Evolutionary conservation across 345 rosid species (phyloP).

Genomic region (Syzygium grande): DNA sequence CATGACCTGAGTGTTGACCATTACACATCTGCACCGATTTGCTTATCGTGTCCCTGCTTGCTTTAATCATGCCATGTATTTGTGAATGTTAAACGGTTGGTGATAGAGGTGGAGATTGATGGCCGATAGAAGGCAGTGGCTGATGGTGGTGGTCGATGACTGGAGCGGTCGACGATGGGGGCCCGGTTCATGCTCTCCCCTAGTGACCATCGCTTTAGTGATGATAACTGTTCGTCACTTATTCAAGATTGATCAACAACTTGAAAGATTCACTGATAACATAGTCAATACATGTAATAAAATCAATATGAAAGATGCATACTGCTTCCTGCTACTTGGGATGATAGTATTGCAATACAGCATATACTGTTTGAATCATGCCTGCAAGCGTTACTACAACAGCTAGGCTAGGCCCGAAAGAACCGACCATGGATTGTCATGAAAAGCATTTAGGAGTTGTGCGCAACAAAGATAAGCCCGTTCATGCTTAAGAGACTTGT

Average conservation of each 20-base stretch:
- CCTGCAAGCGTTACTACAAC: neutral
- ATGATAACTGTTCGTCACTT: no score
- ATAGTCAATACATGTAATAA: neutral
- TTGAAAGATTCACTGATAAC: neutral
- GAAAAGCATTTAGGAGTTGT: neutral
- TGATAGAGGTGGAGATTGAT: no score
- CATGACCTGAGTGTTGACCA: neutral
- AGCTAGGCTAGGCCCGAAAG: neutral
- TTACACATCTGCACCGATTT: no score
- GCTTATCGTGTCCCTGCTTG: no score
- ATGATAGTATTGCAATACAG: neutral
- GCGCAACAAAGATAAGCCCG: neutral
- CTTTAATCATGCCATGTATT: no score
- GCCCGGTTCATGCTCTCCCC: neutral
- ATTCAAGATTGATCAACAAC: neutral
- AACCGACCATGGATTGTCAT: neutral
- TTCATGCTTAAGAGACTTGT: neutral
- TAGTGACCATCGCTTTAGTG: neutral
- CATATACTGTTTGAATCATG: neutral
- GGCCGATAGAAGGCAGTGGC: no score
- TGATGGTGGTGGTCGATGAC: no score
- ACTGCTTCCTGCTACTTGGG: neutral
- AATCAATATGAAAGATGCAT: neutral
- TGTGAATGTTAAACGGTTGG: no score
- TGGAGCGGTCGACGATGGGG: accelerated